phyloP scores from a whole-genome alignment of 148 eudicot genomes.

The Tetragonia tetragonoides region DNA sequence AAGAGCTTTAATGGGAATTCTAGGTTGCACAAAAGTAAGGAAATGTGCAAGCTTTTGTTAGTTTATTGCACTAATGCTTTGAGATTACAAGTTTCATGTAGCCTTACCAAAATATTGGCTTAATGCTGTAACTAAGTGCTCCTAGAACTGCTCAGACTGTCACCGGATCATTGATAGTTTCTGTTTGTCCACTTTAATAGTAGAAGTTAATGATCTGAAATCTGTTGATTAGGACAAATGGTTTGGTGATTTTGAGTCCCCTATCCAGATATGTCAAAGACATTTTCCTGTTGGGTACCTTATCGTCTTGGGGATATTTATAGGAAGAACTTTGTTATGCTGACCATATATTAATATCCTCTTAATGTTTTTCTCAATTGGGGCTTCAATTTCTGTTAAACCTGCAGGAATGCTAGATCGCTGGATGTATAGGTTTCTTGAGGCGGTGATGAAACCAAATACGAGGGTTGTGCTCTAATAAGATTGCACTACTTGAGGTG shows the following conservation, averaged over 20 bases:
- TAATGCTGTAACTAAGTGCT: background rate
- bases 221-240: background rate
- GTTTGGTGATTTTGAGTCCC: background rate
- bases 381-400: background rate
- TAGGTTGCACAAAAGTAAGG: background rate
- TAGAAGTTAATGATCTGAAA: background rate
- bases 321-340: background rate
- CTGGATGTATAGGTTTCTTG: slow-evolving; percentile 85
- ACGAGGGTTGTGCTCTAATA: slow-evolving; percentile 33
- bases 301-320: background rate
- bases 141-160: background rate
- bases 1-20: background rate
- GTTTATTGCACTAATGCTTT: background rate
- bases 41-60: background rate
- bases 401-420: slow-evolving; percentile 85
- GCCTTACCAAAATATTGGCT: background rate
- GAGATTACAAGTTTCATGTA: background rate
- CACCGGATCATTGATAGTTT: background rate
- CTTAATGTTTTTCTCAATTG: background rate
- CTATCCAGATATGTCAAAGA: background rate
- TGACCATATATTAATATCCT: background rate
- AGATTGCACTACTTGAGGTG: slow-evolving; percentile 3
- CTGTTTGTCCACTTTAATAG: background rate
- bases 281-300: background rate
- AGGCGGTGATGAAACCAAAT: slow-evolving; percentile 61